Conservation (phyloP, 2,329 filamentous ascomycete species). For the Aspergillus latus region DNA sequence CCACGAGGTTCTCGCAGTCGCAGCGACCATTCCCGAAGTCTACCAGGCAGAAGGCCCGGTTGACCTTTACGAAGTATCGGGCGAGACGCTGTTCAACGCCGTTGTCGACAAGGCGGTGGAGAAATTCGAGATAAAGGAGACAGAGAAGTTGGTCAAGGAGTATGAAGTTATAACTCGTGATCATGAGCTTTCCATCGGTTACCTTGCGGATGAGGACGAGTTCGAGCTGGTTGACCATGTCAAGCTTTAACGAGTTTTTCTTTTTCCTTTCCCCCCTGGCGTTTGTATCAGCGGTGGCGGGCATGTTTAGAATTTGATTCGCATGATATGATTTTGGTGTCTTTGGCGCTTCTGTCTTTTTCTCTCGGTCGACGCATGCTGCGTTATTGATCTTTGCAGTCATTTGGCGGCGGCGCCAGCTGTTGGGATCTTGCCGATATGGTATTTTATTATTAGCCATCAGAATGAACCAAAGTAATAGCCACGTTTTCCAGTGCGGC, state of each 20-base stretch:
- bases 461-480: constrained; percentile 15
- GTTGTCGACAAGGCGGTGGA: constrained; percentile 60
- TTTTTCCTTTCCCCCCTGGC: neutral
- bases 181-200: constrained; percentile 33
- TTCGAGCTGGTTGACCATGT: constrained; percentile 44
- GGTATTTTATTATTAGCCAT: constrained; percentile 10
- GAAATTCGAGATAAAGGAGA: constrained; percentile 60
- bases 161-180: constrained; percentile 55
- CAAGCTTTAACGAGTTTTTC: constrained; percentile 23
- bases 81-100: constrained; percentile 58
- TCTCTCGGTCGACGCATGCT: neutral
- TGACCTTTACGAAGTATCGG: constrained; percentile 56
- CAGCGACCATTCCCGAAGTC: constrained; percentile 46
- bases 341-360: neutral
- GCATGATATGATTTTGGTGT: constrained; percentile 7
- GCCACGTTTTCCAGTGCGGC: neutral
- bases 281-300: constrained; percentile 13
- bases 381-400: neutral
- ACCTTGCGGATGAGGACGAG: constrained; percentile 35
- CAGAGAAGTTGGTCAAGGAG: constrained; percentile 61
- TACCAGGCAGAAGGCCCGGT: constrained; percentile 49
- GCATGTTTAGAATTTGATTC: constrained; percentile 11
- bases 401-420: constrained; percentile 2
- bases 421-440: neutral
- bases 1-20: constrained; percentile 41